Conservation (phyloP, 805 yeast genomes). For the Candida andamanensis region DNA sequence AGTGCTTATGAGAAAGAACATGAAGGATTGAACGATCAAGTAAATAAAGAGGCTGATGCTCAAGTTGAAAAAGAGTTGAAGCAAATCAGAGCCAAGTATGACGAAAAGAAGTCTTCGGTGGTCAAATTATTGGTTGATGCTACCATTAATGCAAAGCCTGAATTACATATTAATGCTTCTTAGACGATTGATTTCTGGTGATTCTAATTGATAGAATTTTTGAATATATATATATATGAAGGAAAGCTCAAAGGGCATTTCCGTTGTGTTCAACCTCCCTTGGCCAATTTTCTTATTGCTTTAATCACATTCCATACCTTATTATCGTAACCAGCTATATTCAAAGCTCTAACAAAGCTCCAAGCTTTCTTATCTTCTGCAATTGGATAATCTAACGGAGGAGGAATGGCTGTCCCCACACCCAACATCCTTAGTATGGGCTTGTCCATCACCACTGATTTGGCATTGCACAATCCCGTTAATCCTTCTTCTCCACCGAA, state of each 20-base stretch:
- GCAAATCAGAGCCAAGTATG: conserved; percentile 60
- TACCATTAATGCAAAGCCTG: conserved; percentile 73
- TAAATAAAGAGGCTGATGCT: conserved; percentile 74
- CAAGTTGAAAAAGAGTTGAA: conserved; percentile 67
- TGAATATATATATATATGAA: too few relatives aligned
- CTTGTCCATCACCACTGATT: conserved; percentile 82
- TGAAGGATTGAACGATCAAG: conserved; percentile 68
- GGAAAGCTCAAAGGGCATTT: too few relatives aligned
- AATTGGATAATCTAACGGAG: conserved; percentile 89
- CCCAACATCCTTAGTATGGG: conserved; percentile 52
- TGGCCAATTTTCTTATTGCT: conserved; percentile 35
- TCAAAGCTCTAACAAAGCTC: conserved; percentile 78
- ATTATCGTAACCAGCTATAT: conserved; percentile 76
- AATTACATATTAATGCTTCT: conserved; percentile 74
- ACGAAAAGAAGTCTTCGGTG: conserved; percentile 60
- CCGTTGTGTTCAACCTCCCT: conserved; percentile 18
- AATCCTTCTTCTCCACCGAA: conserved; percentile 98
- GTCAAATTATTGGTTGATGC: conserved; percentile 75
- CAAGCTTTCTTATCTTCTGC: conserved; percentile 77
- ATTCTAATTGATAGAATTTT: too few relatives aligned
- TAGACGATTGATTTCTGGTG: not conserved
- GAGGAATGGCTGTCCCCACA: conserved; percentile 78
- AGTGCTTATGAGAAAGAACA: conserved; percentile 66
- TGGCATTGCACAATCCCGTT: conserved; percentile 81
- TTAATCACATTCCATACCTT: conserved; percentile 60